Evolutionary conservation across 1,139 yeast species (phyloP).

Genomic region (Yamadazyma friedrichii): DNA sequence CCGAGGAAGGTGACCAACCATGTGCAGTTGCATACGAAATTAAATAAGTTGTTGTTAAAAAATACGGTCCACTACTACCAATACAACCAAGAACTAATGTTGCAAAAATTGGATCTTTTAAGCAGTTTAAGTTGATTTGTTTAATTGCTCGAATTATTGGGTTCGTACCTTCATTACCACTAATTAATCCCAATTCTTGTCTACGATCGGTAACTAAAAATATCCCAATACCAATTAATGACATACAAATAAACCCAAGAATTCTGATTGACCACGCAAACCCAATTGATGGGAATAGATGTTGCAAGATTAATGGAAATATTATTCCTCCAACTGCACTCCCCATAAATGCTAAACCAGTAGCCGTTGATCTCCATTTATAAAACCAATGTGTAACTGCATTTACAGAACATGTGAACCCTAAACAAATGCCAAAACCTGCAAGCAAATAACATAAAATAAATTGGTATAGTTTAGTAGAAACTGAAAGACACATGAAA

Average conservation of each 20-base stretch:
- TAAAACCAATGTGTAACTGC: conserved; percentile 25
- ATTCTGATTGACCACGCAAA: conserved; percentile 30
- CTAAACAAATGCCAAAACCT: conserved; percentile 26
- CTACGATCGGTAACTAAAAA: conserved; percentile 22
- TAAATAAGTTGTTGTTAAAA: conserved; percentile 24
- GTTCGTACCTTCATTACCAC: neutral
- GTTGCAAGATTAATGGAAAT: conserved; percentile 23
- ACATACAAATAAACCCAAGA: conserved; percentile 21
- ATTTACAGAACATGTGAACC: conserved; percentile 25
- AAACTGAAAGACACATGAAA: conserved; percentile 22
- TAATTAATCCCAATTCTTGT: conserved; percentile 16
- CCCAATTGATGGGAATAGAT: conserved; percentile 24
- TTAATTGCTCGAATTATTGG: conserved; percentile 12
- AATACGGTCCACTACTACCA: conserved; percentile 19
- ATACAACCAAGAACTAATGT: conserved; percentile 23
- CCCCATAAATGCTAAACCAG: conserved; percentile 26
- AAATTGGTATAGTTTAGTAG: conserved; percentile 25
- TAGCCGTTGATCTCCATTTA: conserved; percentile 22
- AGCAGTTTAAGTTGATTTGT: conserved; percentile 22
- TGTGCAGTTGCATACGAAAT: conserved; percentile 29
- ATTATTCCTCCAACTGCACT: conserved; percentile 31
- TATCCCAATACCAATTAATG: conserved; percentile 16
- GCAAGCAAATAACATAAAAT: conserved; percentile 22
- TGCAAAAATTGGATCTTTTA: conserved; percentile 20
- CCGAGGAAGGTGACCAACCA: conserved; percentile 21